Conservation (phyloP, 768 basidiomycete genomes). For the Favolaschia claudopus region DNA sequence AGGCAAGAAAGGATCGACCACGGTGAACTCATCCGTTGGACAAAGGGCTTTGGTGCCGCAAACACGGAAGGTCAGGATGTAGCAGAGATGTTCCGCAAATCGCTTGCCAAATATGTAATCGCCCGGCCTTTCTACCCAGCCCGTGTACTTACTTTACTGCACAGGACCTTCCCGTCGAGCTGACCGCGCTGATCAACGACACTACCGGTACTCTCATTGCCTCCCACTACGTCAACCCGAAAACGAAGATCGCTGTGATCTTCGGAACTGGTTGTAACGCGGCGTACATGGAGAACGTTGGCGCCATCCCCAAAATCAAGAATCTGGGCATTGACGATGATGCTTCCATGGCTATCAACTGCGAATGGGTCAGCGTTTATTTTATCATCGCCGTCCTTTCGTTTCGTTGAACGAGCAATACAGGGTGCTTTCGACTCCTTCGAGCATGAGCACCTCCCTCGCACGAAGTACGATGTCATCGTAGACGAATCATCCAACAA, state of each 20-base stretch:
- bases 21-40: conserved; percentile 95
- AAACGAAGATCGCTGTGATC: conserved; percentile 92
- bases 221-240: conserved; percentile 92
- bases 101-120: conserved; percentile 75
- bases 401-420: neutral
- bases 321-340: conserved; percentile 70
- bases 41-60: conserved; percentile 95
- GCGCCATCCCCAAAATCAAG: conserved; percentile 85
- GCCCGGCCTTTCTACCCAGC: neutral
- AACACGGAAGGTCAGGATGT: conserved; percentile 95
- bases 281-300: conserved; percentile 94
- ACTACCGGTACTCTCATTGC: conserved; percentile 98
- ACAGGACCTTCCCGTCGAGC: conserved; percentile 82
- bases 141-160: neutral
- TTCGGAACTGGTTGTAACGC: conserved; percentile 99
- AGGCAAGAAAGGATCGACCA: conserved; percentile 96
- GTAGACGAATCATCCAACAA: conserved; percentile 97
- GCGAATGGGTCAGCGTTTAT: conserved; percentile 84
- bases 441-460: conserved; percentile 90
- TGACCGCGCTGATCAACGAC: conserved; percentile 95
- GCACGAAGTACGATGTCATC: conserved; percentile 92
- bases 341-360: conserved; percentile 92
- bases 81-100: conserved; percentile 89
- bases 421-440: conserved; percentile 98
- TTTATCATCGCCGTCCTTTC: neutral